These are phyloP conservation scores for Aspergillus ostianus DNA, from an alignment of 495 filamentous ascomycete species.

Conservation along the genomic window DNA sequence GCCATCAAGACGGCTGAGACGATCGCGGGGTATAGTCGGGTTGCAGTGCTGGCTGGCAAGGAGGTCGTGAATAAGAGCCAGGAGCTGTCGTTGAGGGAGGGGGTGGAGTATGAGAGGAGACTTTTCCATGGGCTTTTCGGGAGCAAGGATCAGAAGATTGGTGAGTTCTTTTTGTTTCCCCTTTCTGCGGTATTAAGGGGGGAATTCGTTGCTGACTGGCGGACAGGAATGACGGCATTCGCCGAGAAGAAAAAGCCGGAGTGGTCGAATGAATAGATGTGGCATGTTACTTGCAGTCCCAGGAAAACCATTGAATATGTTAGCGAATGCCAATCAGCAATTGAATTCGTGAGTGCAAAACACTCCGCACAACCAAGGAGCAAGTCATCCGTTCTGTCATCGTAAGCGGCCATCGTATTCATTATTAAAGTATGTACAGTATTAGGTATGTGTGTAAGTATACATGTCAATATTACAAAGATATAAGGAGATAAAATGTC, in stretches of 20 bases:
- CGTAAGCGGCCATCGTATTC: slow-evolving; percentile 18
- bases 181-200: not conserved
- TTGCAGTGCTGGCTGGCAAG: slow-evolving; percentile 88
- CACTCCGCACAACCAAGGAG: not conserved
- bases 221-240: slow-evolving; percentile 83
- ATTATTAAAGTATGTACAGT: slow-evolving; percentile 18
- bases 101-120: slow-evolving; percentile 89
- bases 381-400: not conserved
- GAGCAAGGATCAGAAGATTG: slow-evolving; percentile 93
- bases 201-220: slow-evolving; percentile 15
- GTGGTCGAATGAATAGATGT: slow-evolving; percentile 75
- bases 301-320: not conserved
- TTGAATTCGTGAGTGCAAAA: not conserved
- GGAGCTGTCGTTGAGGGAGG: slow-evolving; percentile 79
- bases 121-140: slow-evolving; percentile 93
- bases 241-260: slow-evolving; percentile 90
- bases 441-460: slow-evolving; percentile 8
- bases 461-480: slow-evolving; percentile 16
- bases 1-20: slow-evolving; percentile 79
- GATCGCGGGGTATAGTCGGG: slow-evolving; percentile 76
- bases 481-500: not conserved
- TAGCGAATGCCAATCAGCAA: not conserved
- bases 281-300: not conserved
- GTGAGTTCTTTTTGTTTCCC: slow-evolving; percentile 38
- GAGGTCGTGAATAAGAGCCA: slow-evolving; percentile 98